phyloP scores from a whole-genome alignment of 1,139 yeast genomes.

The Candida sanyaensis region DNA sequence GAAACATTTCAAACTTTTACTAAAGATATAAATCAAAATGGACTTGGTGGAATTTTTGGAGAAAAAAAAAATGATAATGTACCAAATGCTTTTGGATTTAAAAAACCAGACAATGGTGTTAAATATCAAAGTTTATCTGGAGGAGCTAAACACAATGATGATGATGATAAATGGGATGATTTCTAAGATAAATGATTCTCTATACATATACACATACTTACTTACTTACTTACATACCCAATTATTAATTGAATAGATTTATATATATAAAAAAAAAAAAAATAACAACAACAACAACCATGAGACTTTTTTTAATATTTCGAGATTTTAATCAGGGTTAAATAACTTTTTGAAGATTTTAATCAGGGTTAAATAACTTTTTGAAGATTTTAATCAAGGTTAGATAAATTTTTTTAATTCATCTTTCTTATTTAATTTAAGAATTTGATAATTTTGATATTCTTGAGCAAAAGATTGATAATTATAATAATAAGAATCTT shows the following conservation, averaged over 20 bases:
- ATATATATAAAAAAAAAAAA: too few relatives aligned
- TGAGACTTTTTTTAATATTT: too few relatives aligned
- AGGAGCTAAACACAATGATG: constrained; percentile 27
- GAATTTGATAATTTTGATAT: constrained; percentile 19
- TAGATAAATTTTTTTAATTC: background rate
- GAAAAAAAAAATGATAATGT: constrained; percentile 30
- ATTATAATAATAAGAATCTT: constrained; percentile 56
- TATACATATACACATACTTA: too few relatives aligned
- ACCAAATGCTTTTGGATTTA: constrained; percentile 71
- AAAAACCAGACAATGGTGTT: constrained; percentile 61
- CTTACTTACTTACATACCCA: too few relatives aligned
- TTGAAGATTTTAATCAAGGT: background rate
- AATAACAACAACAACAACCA: too few relatives aligned
- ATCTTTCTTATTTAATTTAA: constrained; percentile 2
- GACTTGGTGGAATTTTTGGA: constrained; percentile 51
- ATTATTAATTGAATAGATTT: too few relatives aligned
- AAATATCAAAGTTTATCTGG: constrained; percentile 55
- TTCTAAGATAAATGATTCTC: constrained; percentile 21
- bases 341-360: too few relatives aligned
- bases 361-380: too few relatives aligned
- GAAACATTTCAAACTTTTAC: constrained; percentile 69
- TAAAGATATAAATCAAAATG: constrained; percentile 39
- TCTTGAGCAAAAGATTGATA: constrained; percentile 44
- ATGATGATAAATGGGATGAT: constrained; percentile 50
- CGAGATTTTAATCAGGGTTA: too few relatives aligned